phyloP scores from a whole-genome alignment of 768 basidiomycete genomes.

The Calocybe gangraenosa region DNA sequence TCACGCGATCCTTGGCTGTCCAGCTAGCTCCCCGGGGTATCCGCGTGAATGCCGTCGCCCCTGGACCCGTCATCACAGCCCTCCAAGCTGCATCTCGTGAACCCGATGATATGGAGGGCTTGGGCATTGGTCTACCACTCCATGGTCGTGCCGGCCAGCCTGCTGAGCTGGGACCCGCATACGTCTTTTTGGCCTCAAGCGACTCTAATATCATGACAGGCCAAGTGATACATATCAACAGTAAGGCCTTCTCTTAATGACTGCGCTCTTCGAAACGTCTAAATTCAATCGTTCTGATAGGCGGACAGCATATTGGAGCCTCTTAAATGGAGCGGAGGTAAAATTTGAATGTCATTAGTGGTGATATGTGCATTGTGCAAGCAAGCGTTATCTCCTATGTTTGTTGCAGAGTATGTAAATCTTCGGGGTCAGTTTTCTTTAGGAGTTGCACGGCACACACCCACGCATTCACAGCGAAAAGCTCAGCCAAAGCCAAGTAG shows the following conservation, averaged over 20 bases:
- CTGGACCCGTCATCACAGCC: conserved; percentile 55
- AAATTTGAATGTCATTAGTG: too few species aligned
- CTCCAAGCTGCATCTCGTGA: conserved; percentile 53
- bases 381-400: too few species aligned
- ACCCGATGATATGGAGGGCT: conserved; percentile 31
- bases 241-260: conserved; percentile 11
- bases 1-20: conserved; percentile 49
- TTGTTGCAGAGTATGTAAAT: too few species aligned
- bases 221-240: conserved; percentile 33
- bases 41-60: conserved; percentile 49
- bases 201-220: conserved; percentile 37
- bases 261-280: neutral
- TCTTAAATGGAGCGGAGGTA: too few species aligned
- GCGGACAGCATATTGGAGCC: neutral
- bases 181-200: conserved; percentile 49
- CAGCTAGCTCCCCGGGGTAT: conserved; percentile 33
- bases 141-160: conserved; percentile 30
- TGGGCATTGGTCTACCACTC: conserved; percentile 43
- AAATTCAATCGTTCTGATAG: neutral
- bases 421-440: too few species aligned
- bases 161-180: conserved; percentile 41
- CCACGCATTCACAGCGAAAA: conserved; percentile 15
- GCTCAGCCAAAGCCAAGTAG: too few species aligned
- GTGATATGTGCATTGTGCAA: too few species aligned
- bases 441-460: too few species aligned